Evolutionary conservation across 2,329 filamentous ascomycete genomes (phyloP).

Genomic region (Penicillium hesseltinei): DNA sequence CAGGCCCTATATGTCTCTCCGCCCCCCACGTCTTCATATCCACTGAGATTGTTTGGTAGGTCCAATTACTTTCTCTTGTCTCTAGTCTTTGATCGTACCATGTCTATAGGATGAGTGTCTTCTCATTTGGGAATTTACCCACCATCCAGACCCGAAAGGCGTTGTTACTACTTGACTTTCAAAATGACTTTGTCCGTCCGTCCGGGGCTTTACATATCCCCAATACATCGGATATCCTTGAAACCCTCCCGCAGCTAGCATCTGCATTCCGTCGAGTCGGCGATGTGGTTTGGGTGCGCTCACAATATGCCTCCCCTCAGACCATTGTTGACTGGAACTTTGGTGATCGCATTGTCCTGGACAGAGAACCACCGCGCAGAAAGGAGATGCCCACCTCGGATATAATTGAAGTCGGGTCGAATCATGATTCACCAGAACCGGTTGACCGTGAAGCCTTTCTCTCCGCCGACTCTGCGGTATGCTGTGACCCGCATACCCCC

Average conservation of each 20-base stretch:
- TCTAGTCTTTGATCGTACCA: slow-evolving; percentile 17
- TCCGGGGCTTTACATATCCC: slow-evolving; percentile 66
- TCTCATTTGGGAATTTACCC: slow-evolving; percentile 39
- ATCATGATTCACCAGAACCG: slow-evolving; percentile 21
- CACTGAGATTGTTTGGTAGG: neutral
- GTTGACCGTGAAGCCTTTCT: slow-evolving; percentile 47
- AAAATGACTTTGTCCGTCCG: slow-evolving; percentile 79
- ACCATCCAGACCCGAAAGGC: slow-evolving; percentile 63
- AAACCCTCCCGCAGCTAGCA: slow-evolving; percentile 65
- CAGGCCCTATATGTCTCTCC: neutral
- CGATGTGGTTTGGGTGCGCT: slow-evolving; percentile 81
- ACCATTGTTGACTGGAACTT: slow-evolving; percentile 53
- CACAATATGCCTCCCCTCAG: slow-evolving; percentile 65
- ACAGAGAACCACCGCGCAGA: slow-evolving; percentile 15
- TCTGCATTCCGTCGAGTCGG: slow-evolving; percentile 70
- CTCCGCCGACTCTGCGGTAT: slow-evolving; percentile 33
- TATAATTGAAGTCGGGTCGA: slow-evolving; percentile 22
- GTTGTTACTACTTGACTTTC: slow-evolving; percentile 79
- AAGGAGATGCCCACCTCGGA: slow-evolving; percentile 12
- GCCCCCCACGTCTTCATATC: neutral
- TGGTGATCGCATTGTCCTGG: slow-evolving; percentile 47
- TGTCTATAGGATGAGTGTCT: slow-evolving; percentile 34
- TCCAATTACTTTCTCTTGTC: neutral
- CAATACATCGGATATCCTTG: slow-evolving; percentile 63
- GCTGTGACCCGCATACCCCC: slow-evolving; percentile 41